phyloP scores from a whole-genome alignment of 352 stramenopile genomes.

The Pythium oligandrum region DNA sequence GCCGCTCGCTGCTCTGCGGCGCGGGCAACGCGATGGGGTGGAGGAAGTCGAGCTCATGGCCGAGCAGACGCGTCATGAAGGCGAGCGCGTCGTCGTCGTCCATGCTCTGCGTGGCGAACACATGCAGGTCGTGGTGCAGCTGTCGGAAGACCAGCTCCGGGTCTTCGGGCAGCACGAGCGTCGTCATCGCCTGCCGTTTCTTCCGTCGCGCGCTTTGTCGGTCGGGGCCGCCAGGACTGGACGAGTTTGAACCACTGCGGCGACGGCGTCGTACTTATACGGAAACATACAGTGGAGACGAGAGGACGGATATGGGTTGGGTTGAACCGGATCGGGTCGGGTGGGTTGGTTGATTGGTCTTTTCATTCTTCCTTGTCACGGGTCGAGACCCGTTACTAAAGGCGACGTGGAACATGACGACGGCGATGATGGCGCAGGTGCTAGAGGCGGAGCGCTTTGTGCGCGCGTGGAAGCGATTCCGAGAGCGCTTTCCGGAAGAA shows the following conservation, averaged over 20 bases:
- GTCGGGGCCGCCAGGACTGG: too few species aligned
- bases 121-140: slow-evolving; percentile 68
- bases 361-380: too few species aligned
- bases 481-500: slow-evolving; percentile 28
- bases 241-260: too few species aligned
- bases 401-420: too few species aligned
- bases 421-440: slow-evolving; percentile 4
- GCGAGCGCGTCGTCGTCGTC: slow-evolving; percentile 51
- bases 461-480: slow-evolving; percentile 45
- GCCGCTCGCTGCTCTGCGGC: slow-evolving; percentile 37
- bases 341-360: too few species aligned
- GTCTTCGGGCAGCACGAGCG: slow-evolving; percentile 41
- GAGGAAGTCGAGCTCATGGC: slow-evolving; percentile 34
- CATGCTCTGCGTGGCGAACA: slow-evolving; percentile 61
- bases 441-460: slow-evolving; percentile 60
- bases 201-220: too few species aligned
- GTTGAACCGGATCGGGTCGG: too few species aligned
- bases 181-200: slow-evolving; percentile 6
- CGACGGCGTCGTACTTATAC: too few species aligned
- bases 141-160: slow-evolving; percentile 63
- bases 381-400: too few species aligned
- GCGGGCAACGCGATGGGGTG: slow-evolving; percentile 32
- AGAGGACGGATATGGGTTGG: too few species aligned
- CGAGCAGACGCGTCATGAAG: slow-evolving; percentile 53
- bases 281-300: too few species aligned